phyloP scores from a whole-genome alignment of 768 basidiomycete genomes.

The Tulasnella sp. region DNA sequence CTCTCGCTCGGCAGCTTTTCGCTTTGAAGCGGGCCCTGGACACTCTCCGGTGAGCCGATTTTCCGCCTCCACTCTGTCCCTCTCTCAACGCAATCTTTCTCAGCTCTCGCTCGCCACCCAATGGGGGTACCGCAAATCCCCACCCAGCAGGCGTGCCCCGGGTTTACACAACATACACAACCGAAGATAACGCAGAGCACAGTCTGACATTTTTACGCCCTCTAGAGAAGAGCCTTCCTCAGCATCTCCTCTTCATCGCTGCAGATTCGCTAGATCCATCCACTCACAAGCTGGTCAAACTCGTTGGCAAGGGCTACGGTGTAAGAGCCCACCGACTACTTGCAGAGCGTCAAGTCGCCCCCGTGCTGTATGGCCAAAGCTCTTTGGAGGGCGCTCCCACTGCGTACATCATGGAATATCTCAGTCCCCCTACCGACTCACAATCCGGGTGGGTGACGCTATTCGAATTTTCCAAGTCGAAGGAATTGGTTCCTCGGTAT shows the following conservation, averaged over 20 bases:
- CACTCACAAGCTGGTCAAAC: background rate
- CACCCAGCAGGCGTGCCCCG: too few species aligned
- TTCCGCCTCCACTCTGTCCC: too few species aligned
- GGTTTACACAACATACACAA: too few species aligned
- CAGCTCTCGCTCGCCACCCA: too few species aligned
- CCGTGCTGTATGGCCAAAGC: background rate
- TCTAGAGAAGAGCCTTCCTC: background rate
- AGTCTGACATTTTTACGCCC: too few species aligned
- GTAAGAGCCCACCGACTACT: background rate
- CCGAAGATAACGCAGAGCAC: too few species aligned
- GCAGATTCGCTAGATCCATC: too few species aligned
- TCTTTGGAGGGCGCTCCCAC: constrained; percentile 13
- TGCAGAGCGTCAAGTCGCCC: background rate
- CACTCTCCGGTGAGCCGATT: too few species aligned
- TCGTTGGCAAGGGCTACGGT: constrained; percentile 14
- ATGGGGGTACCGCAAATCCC: too few species aligned
- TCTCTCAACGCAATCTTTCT: too few species aligned
- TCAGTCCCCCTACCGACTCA: background rate
- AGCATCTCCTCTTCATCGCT: background rate
- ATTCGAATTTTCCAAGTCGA: background rate
- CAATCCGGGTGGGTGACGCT: constrained; percentile 2
- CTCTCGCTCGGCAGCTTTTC: constrained; percentile 4
- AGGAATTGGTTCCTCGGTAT: background rate
- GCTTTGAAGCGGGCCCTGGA: background rate
- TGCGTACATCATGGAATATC: constrained; percentile 15